Base-by-base conservation (phyloP, 768 basidiomycete genomes). In the Suillus americanus region DNA sequence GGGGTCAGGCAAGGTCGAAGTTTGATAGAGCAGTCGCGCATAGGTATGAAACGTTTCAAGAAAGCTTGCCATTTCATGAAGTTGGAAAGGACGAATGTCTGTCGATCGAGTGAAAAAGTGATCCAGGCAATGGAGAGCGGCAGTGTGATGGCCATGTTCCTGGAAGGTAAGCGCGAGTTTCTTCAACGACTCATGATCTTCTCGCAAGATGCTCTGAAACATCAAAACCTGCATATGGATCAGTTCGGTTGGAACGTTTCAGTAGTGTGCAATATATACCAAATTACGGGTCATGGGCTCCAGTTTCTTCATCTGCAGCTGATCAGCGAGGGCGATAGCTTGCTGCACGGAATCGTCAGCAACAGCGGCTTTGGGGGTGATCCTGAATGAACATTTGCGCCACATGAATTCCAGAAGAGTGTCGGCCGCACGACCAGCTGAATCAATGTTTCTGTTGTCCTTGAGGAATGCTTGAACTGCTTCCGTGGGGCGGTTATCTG, bases 381-480 rank as follows among this genome's bases (percentile, higher is more conserved):
- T 65, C 2, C 79, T 80, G 53, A 86, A 83, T 0, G 84, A 80
- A 13, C 81, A 69, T 14, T 72, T 70, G 6, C 67, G 68, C 86
- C 87, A 88, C 18, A 87, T 70, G 0, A 72, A 78, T 38, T 80
- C 77, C 14, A 84, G 68, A 18, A 84, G 71, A 41, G 78, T 82
- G 30, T 74, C 60, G 20, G 68, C 71, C 0, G 81, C 88, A 50
- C 70, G 74, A 30, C 64, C 66, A 16, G 71, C 65, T 1, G 81
- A 81, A 0, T 71, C 40, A 2, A 53, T 50, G 9, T 74, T 74
- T 0, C 56, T 61, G 8, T 30, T 66, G 37, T 82, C 80, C 45
- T 74, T 70, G 3, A 86, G 67, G 50, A 87, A 73, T 3, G 83
- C 70, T n/a, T 70, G 73, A 8, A 87, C 81, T 0, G 87, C 88